Conservation (phyloP, 768 basidiomycete genomes). For the Termitomyces sp. region DNA sequence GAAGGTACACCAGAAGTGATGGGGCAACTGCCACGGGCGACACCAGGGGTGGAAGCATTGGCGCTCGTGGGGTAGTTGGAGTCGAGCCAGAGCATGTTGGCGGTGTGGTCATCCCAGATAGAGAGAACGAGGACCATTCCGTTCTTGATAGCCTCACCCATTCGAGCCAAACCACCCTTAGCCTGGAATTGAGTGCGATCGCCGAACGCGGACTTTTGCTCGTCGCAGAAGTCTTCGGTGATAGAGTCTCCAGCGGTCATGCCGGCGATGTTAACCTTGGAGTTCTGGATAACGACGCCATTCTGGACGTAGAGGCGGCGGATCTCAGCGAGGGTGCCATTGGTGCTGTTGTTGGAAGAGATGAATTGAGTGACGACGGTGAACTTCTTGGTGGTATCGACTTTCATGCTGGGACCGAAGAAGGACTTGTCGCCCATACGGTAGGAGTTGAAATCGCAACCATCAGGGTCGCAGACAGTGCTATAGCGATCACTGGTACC, state of each 20-base stretch:
- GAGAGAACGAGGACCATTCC: constrained; percentile 46
- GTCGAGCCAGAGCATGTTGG: constrained; percentile 56
- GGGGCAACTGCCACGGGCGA: constrained; percentile 44
- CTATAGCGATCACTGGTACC: constrained; percentile 30
- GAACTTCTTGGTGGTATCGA: constrained; percentile 46
- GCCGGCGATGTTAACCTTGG: constrained; percentile 38
- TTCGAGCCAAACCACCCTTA: constrained; percentile 34
- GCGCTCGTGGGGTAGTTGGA: constrained; percentile 35
- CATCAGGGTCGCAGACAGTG: constrained; percentile 23
- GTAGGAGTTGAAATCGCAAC: constrained; percentile 61
- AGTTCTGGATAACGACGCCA: constrained; percentile 46
- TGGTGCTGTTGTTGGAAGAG: constrained; percentile 36
- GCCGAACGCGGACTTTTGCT: constrained; percentile 41
- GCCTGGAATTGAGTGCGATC: constrained; percentile 39
- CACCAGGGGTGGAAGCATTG: constrained; percentile 29
- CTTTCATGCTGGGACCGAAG: constrained; percentile 40
- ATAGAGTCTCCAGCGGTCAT: constrained; percentile 37
- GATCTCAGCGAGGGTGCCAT: constrained; percentile 46
- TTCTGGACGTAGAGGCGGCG: constrained; percentile 51
- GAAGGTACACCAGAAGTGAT: constrained; percentile 40
- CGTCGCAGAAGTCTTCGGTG: constrained; percentile 42
- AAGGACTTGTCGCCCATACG: constrained; percentile 44
- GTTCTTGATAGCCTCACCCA: constrained; percentile 27
- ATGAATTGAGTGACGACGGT: constrained; percentile 58
- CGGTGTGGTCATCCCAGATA: constrained; percentile 51